Conservation (phyloP, 2,329 filamentous ascomycete genomes). For the Diaporthe longicolla region DNA sequence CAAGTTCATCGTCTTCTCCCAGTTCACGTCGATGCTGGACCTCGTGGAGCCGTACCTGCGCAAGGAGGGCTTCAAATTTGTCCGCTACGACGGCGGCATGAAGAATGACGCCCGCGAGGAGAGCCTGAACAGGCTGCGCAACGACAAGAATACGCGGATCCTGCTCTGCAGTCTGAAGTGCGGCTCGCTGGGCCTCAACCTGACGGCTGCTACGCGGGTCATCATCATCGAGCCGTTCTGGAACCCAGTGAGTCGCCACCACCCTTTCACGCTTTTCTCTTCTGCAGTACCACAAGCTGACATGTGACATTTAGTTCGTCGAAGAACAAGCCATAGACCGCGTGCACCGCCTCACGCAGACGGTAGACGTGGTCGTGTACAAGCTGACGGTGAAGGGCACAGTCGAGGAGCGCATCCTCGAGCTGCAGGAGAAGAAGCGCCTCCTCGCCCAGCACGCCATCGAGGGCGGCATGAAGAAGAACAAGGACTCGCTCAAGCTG, state of each 20-base stretch:
- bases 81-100: constrained; percentile 96
- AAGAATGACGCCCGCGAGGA: constrained; percentile 92
- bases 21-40: constrained; percentile 98
- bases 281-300: constrained; percentile 27
- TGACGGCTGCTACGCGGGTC: constrained; percentile 93
- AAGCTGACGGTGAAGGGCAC: constrained; percentile 89
- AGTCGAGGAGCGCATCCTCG: constrained; percentile 95
- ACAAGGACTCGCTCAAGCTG: constrained; percentile 81
- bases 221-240: constrained; percentile 98
- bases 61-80: constrained; percentile 80
- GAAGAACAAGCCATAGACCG: constrained; percentile 99
- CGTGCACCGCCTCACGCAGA: constrained; percentile 98
- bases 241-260: constrained; percentile 80
- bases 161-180: constrained; percentile 95
- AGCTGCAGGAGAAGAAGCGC: constrained; percentile 93
- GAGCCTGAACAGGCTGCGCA: constrained; percentile 82
- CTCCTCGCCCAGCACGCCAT: constrained; percentile 93
- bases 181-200: constrained; percentile 90
- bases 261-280: background rate
- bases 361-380: constrained; percentile 93
- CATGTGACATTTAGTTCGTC: constrained; percentile 76
- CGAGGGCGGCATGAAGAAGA: constrained; percentile 79
- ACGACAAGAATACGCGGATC: constrained; percentile 81
- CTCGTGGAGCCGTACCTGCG: constrained; percentile 92
- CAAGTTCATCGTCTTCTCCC: constrained; percentile 98